Percentiles rank a stretch among this genome's conserved stretches.
Conservation (phyloP, 257 asterid species). For the Plectranthus barbatus region DNA sequence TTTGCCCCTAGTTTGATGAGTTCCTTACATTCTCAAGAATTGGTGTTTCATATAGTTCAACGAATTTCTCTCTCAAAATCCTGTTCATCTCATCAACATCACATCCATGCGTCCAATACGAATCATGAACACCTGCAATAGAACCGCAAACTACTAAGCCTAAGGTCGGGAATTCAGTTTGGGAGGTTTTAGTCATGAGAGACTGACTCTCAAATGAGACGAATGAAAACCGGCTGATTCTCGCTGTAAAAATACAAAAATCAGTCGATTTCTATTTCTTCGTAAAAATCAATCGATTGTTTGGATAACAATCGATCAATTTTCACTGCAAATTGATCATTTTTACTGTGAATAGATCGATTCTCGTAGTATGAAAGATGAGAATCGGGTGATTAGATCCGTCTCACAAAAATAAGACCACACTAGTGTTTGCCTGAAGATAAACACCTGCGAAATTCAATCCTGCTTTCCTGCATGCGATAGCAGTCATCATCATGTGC, state of each 20-base stretch:
- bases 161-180: background rate
- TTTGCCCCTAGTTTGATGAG: background rate
- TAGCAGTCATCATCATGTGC: slow-evolving; percentile 99
- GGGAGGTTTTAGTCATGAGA: slow-evolving; percentile 1
- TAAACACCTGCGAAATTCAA: slow-evolving; percentile 79
- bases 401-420: too few relatives aligned
- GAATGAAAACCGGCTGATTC: too few relatives aligned
- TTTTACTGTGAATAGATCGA: too few relatives aligned
- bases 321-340: too few relatives aligned
- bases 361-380: too few relatives aligned
- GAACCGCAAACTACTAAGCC: background rate
- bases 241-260: too few relatives aligned
- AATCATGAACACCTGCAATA: slow-evolving; percentile 91
- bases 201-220: too few relatives aligned
- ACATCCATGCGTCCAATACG: slow-evolving; percentile 98
- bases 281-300: too few relatives aligned
- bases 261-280: too few relatives aligned
- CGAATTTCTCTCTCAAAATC: slow-evolving; percentile 76
- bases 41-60: slow-evolving; percentile 77
- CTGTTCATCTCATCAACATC: slow-evolving; percentile 76
- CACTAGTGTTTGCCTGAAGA: too few relatives aligned
- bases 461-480: slow-evolving; percentile 86
- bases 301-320: too few relatives aligned
- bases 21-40: slow-evolving; percentile 74
- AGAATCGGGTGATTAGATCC: too few relatives aligned